Base-by-base conservation (phyloP, 2,329 filamentous ascomycete genomes). In the Lizonia empirigonia region DNA sequence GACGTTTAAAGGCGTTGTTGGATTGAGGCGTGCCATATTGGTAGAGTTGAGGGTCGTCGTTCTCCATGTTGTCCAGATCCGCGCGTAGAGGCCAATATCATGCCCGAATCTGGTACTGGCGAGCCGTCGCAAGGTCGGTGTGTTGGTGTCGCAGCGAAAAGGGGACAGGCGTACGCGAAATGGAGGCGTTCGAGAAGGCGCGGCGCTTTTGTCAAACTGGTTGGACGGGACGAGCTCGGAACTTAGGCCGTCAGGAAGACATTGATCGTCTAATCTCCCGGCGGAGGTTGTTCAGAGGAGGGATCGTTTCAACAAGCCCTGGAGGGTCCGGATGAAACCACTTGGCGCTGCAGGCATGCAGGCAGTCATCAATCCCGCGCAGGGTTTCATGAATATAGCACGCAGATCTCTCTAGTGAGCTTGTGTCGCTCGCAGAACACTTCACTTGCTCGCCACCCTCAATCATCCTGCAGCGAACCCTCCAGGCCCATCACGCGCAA, bases 201-300 rank as follows among this genome's bases (percentile, higher is more conserved):
- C 53, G 55, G 44, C 60, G 66, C 60, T 71, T 69, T 70, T 69
- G 68, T 66, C 58, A 55, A 58, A 47, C 58, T 59, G 58, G 62
- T 56, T 63, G 56, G 53, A 65, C 50, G 62, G 59, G 65, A 60
- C 60, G 58, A 62, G 67, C 63, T 67, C 58, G 61, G 65, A 67
- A 66, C 60, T 63, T 57, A 68, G 67, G 60, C 64, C 64, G 65
- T 69, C 63, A 72, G 63, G 65, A 71, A 70, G 68, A 70, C 67
- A 68, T 66, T 70, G 67, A 70, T 71, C 68, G 68, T 70, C 69
- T 68, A 70, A 72, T 71, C 63, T 72, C 68, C 69, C 67, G 68
- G 65, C 64, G 65, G 65, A 68, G 55, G 65, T 69, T 71, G 69
- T 72, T 72, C 70, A 71, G 70, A 58, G 22, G 56, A 67, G 67